phyloP scores from a whole-genome alignment of 352 stramenopile species.

The Pythium grandisporangium region DNA sequence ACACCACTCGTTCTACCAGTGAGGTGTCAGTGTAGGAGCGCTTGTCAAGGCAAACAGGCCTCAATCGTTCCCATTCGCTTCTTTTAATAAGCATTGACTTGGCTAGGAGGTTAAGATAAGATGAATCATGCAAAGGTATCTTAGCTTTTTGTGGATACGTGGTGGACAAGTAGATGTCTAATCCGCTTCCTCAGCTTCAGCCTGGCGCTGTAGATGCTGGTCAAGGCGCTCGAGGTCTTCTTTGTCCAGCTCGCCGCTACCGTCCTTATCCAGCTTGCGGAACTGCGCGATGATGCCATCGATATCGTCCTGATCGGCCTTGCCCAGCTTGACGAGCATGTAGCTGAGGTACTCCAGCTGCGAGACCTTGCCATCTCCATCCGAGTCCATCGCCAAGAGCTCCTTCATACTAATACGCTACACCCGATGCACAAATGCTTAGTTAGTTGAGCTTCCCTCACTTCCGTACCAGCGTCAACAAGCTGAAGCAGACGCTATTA shows the following conservation, averaged over 20 bases:
- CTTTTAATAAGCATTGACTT: too few species aligned
- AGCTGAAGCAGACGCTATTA: too few species aligned
- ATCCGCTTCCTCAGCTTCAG: slow-evolving; percentile 14
- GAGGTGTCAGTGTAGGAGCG: too few species aligned
- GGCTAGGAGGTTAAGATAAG: too few species aligned
- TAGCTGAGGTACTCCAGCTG: slow-evolving; percentile 60
- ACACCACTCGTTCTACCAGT: too few species aligned
- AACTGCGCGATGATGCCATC: slow-evolving; percentile 58
- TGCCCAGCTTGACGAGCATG: slow-evolving; percentile 73
- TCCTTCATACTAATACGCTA: slow-evolving; percentile 71
- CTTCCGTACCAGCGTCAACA: too few species aligned
- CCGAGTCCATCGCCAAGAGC: slow-evolving; percentile 52
- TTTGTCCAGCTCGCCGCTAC: slow-evolving; percentile 58
- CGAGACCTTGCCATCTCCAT: slow-evolving; percentile 59
- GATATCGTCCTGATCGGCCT: slow-evolving; percentile 54
- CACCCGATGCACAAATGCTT: neutral
- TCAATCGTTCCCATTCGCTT: too few species aligned
- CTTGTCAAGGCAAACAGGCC: too few species aligned
- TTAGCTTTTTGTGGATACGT: too few species aligned
- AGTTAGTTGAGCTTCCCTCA: too few species aligned
- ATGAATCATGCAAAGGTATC: too few species aligned
- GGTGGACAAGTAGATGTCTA: too few species aligned
- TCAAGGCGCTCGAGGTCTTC: slow-evolving; percentile 55
- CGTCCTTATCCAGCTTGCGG: slow-evolving; percentile 51
- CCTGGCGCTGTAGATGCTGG: slow-evolving; percentile 31